These are phyloP conservation scores for Sporormia fimetaria DNA, from an alignment of 495 filamentous ascomycete species.

Conservation along the genomic window DNA sequence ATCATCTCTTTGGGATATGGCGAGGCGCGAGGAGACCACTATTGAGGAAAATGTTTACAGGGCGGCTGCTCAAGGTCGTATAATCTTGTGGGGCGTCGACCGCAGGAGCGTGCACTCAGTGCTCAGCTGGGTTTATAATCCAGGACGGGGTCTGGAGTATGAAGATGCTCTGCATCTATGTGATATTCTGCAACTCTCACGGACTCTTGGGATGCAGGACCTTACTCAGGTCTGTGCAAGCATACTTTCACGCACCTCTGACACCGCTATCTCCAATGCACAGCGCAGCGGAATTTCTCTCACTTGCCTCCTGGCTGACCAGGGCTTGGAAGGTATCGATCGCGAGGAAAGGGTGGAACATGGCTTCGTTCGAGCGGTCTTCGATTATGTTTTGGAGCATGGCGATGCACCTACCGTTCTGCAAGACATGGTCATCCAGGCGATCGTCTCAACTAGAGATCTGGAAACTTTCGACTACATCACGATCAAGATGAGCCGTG, in stretches of 20 bases:
- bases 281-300: neutral
- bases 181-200: conserved; percentile 5
- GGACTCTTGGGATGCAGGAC: conserved; percentile 1
- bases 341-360: no score
- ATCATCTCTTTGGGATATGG: no score
- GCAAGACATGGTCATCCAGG: conserved; percentile 4
- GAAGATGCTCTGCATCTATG: conserved; percentile 1
- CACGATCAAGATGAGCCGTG: neutral
- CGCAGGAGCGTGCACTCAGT: no score
- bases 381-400: conserved; percentile 6
- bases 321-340: no score
- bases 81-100: no score
- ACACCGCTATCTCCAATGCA: conserved; percentile 1
- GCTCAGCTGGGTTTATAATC: no score
- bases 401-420: neutral
- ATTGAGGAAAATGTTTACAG: no score
- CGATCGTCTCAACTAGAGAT: conserved; percentile 3
- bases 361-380: neutral
- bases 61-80: no score
- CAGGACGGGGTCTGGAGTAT: neutral
- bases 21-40: no score
- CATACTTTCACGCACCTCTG: neutral
- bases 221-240: conserved; percentile 1
- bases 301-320: neutral
- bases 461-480: neutral